Percentiles rank a stretch among this genome's conserved stretches.
Conservation (phyloP, 768 basidiomycete species). For the Hericium coralloides region DNA sequence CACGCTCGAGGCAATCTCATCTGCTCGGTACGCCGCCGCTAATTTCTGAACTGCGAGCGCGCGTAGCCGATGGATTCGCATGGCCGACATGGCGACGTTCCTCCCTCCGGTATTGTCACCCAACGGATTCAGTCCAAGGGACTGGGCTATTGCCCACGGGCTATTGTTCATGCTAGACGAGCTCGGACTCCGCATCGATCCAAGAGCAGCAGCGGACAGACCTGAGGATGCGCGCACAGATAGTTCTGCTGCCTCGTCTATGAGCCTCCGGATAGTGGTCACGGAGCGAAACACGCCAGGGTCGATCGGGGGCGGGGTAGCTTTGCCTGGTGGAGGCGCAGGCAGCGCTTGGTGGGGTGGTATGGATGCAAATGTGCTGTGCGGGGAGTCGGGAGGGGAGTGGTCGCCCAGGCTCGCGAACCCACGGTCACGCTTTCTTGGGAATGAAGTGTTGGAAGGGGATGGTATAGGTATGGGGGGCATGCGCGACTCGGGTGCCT, state of each 20-base stretch:
- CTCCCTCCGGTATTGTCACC: constrained; percentile 50
- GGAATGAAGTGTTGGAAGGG: constrained; percentile 17
- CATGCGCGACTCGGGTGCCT: constrained; percentile 32
- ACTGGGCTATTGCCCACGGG: constrained; percentile 57
- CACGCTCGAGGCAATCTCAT: constrained; percentile 88
- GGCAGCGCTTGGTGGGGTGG: constrained; percentile 33
- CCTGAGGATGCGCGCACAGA: constrained; percentile 85
- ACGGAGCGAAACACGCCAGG: constrained; percentile 81
- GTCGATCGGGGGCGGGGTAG: constrained; percentile 80
- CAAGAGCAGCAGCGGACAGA: constrained; percentile 64
- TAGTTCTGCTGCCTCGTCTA: constrained; percentile 85
- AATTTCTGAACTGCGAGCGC: constrained; percentile 81
- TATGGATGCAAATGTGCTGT: constrained; percentile 19
- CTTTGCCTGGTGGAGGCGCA: constrained; percentile 49
- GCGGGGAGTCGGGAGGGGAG: constrained; percentile 25
- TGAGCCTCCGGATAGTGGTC: constrained; percentile 63
- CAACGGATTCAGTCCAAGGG: constrained; percentile 51
- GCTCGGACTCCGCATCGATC: constrained; percentile 43
- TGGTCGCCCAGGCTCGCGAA: constrained; percentile 33
- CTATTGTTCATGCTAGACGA: constrained; percentile 31
- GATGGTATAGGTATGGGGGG: constrained; percentile 30
- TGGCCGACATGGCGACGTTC: constrained; percentile 77
- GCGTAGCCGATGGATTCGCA: constrained; percentile 71
- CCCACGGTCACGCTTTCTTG: constrained; percentile 34
- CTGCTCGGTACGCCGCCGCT: constrained; percentile 75